Evolutionary conservation across 176 grass and related monocot species (phyloP).

Genomic region (Oryza meridionalis): DNA sequence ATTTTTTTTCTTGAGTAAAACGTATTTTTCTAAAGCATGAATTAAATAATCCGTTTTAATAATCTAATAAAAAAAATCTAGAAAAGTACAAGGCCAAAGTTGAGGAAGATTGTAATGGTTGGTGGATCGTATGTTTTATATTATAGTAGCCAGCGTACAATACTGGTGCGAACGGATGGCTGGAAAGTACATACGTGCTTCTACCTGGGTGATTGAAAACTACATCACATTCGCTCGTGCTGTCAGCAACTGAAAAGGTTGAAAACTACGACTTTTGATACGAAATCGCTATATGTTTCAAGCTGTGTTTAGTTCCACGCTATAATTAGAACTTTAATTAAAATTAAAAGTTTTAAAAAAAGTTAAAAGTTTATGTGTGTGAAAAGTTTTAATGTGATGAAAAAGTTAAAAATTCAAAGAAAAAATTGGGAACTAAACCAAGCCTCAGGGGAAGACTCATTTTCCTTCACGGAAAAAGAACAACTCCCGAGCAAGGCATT

Average conservation of each 20-base stretch:
- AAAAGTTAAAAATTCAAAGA: no score
- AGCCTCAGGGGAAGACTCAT: background rate
- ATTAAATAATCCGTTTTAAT: no score
- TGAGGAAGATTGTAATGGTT: background rate
- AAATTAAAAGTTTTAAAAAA: no score
- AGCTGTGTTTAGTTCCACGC: no score
- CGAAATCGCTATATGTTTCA: background rate
- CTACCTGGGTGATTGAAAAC: constrained; percentile 13
- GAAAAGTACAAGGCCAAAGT: background rate
- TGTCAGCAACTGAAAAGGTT: constrained; percentile 21
- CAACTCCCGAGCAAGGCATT: background rate
- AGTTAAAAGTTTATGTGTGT: no score
- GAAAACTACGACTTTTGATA: background rate
- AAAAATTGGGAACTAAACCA: no score
- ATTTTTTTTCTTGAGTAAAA: no score
- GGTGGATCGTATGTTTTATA: background rate
- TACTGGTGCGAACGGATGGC: background rate
- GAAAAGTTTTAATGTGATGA: no score
- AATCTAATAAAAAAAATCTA: no score
- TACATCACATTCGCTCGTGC: background rate
- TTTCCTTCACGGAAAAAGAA: background rate
- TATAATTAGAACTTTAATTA: no score
- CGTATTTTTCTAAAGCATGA: no score
- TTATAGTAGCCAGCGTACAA: background rate
- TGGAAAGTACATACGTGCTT: background rate